These are phyloP conservation scores for Priceomyces melissophilus DNA, from an alignment of 805 yeast genomes.

Conservation along the genomic window DNA sequence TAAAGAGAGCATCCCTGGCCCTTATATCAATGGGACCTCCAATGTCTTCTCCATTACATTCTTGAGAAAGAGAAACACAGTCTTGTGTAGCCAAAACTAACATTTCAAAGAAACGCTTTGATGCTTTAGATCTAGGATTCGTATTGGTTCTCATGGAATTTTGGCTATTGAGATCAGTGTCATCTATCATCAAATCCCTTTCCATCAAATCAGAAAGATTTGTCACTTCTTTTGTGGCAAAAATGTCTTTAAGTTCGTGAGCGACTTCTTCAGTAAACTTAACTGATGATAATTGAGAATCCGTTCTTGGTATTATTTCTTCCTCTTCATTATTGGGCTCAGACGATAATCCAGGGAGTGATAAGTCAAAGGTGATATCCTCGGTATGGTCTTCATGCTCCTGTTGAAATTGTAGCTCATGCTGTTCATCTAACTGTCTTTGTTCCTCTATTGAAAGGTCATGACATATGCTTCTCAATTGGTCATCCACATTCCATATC, in stretches of 20 bases:
- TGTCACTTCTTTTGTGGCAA: conserved; percentile 20
- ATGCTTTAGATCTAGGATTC: conserved; percentile 55
- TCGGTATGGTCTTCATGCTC: conserved; percentile 12
- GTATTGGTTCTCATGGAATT: conserved; percentile 6
- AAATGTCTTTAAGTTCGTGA: conserved; percentile 34
- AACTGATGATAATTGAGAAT: conserved; percentile 26
- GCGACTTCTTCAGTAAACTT: conserved; percentile 56
- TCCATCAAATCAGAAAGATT: conserved; percentile 40
- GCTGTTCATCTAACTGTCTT: conserved; percentile 17
- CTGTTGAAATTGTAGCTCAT: conserved; percentile 18
- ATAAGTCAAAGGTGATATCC: conserved; percentile 9
- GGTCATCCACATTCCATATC: conserved; percentile 26
- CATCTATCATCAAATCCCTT: conserved; percentile 24
- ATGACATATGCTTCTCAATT: conserved; percentile 25
- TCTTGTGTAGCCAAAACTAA: conserved; percentile 78
- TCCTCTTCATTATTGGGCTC: conserved; percentile 2
- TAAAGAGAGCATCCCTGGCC: conserved; percentile 39
- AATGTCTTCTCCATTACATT: conserved; percentile 24
- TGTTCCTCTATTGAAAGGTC: conserved; percentile 24
- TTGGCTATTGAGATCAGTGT: conserved; percentile 10
- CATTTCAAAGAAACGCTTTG: conserved; percentile 75
- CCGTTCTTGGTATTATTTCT: conserved; percentile 8
- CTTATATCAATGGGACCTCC: conserved; percentile 59
- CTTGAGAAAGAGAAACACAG: conserved; percentile 62
- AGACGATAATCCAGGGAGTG: conserved; percentile 8